A percentile compares a stretch with the other conserved stretches of the same genome.
Evolutionary conservation across 352 stramenopile species (phyloP).

Genomic region (Blastocystis sp.): DNA sequence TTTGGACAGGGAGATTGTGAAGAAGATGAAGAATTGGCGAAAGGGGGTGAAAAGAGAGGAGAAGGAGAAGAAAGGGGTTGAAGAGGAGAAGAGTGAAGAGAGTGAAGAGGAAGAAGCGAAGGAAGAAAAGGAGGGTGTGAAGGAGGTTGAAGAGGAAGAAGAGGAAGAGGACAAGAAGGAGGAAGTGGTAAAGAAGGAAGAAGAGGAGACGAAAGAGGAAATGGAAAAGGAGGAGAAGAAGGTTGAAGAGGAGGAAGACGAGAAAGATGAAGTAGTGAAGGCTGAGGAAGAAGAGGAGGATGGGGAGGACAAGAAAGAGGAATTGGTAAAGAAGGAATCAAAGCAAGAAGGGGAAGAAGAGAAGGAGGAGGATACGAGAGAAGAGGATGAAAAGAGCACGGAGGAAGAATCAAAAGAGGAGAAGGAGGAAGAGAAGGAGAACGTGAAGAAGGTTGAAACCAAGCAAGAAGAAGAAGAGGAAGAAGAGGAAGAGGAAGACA

Average conservation of each 20-base stretch:
- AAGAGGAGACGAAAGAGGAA: neutral
- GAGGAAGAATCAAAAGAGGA: neutral
- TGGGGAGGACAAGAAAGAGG: neutral
- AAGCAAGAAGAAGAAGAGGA: neutral
- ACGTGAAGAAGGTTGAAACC: neutral
- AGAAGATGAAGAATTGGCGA: too few species aligned
- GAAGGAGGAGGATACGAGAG: neutral
- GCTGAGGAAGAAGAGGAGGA: neutral
- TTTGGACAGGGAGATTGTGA: too few species aligned
- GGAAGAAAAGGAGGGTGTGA: neutral
- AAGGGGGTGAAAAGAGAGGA: too few species aligned
- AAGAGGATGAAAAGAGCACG: neutral
- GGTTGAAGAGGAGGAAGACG: neutral
- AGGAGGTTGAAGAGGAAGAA: neutral
- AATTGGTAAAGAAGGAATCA: neutral
- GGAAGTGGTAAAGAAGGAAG: neutral
- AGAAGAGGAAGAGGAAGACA: neutral
- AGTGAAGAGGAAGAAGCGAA: too few species aligned
- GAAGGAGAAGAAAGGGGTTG: too few species aligned
- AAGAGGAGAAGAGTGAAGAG: too few species aligned
- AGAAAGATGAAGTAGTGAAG: neutral
- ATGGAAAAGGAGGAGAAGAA: neutral
- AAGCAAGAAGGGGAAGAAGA: neutral
- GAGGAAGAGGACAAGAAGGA: neutral
- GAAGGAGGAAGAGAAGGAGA: neutral